Base-by-base conservation (phyloP, 2,329 filamentous ascomycete species). In the Monilinia fructigena region DNA sequence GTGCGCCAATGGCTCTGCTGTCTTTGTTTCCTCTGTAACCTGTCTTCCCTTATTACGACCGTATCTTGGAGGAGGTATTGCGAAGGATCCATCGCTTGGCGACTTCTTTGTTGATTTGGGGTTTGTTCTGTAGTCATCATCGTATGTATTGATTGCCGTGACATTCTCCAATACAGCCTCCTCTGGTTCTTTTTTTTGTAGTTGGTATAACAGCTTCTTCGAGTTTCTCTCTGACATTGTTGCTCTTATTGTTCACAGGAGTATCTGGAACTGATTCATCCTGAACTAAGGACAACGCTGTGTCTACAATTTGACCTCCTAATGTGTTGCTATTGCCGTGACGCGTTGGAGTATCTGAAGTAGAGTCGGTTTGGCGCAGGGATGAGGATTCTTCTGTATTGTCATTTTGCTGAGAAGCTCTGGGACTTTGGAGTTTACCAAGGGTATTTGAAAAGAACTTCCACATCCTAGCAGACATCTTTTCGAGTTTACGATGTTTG, bases 381-480 rank as follows among this genome's bases (percentile, higher is more conserved):
- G 58, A 60, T 60, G 58, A 48, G 6, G 58, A 60, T 26, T 60
- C 47, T 23, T 31, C 31, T 5, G n/a, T 5, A 50, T 40, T 38
- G 1, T 38, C 58, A 38, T 60, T 26, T 8, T 60, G 58, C 8
- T 50, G 58, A 12, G 28, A 48, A 5, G 45, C 7, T 26, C 58
- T 50, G 12, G 58, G 45, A 60, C 58, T 60, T 60, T 60, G 58
- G 8, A 60, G 3, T 26, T 50, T 60, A 2, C 58, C 58, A 60
- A 60, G 50, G 18, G 58, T 60, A 26, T 50, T 38, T 0, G 58
- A 60, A 7, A 60, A 8, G 1, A 60, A 60, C 2, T 50, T 60
- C 58, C 58, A 60, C 8, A 60, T n/a, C 38, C 58, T 38, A 38
- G 58, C 35, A 7, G 58, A 60, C 58, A 60, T 60, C 2, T 60